Evolutionary conservation across 2,329 filamentous ascomycete genomes (phyloP).

Genomic region (Macrophomina pseudophaseolina): DNA sequence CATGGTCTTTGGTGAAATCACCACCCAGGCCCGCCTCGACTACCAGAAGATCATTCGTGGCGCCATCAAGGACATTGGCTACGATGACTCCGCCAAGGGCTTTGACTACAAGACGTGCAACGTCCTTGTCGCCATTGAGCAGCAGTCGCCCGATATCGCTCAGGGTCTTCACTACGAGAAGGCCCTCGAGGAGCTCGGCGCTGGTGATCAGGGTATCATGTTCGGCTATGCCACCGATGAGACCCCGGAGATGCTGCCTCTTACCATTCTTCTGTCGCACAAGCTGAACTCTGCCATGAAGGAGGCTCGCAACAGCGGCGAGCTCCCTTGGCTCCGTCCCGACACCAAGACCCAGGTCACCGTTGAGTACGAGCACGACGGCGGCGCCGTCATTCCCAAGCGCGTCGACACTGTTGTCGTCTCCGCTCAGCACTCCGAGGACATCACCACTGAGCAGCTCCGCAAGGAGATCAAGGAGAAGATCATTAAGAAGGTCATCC

Average conservation of each 20-base stretch:
- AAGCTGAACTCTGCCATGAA: constrained; percentile 97
- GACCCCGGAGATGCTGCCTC: constrained; percentile 94
- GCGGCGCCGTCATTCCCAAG: constrained; percentile 87
- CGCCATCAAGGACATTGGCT: constrained; percentile 97
- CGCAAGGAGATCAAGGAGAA: constrained; percentile 96
- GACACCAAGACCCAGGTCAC: constrained; percentile 99
- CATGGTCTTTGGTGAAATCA: constrained; percentile 86
- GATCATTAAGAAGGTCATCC: constrained; percentile 95
- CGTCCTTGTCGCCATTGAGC: constrained; percentile 97
- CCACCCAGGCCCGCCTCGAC: constrained; percentile 92
- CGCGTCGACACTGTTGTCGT: constrained; percentile 97
- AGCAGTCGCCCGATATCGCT: constrained; percentile 98
- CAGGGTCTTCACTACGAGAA: constrained; percentile 99
- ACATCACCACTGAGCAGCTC: constrained; percentile 88
- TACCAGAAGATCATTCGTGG: constrained; percentile 97
- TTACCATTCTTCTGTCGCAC: constrained; percentile 93
- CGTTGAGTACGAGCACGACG: constrained; percentile 96
- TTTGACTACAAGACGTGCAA: constrained; percentile 99
- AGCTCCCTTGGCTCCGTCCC: constrained; percentile 90
- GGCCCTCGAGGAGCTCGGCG: constrained; percentile 95
- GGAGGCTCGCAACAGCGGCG: constrained; percentile 82
- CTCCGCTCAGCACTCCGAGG: constrained; percentile 89
- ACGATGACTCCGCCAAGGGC: constrained; percentile 95
- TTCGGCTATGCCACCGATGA: constrained; percentile 99
- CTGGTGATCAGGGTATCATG: constrained; percentile 99